A percentile compares a stretch with the other conserved stretches of the same genome.
These are phyloP conservation scores for Crepidotus sp. DNA, from an alignment of 1,284 basidiomycete genomes.

Conservation along the genomic window DNA sequence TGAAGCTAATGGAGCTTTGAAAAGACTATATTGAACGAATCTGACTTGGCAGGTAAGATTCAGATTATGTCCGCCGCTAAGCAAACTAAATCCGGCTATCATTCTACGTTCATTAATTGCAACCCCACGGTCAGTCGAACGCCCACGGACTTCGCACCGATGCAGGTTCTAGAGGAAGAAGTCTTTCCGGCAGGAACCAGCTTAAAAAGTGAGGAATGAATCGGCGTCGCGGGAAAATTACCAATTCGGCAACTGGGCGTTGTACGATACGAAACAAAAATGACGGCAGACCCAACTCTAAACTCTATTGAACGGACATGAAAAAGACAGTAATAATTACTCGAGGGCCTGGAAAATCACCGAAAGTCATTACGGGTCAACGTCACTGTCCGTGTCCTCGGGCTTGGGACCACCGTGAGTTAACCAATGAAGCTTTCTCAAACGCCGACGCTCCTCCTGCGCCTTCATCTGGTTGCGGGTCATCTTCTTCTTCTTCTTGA, in stretches of 20 bases:
- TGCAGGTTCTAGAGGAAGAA: too few relatives aligned
- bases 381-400: slow-evolving; percentile 69
- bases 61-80: neutral
- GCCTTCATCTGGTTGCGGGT: slow-evolving; percentile 89
- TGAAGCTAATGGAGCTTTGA: neutral
- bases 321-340: slow-evolving; percentile 4
- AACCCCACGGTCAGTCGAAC: neutral
- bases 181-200: neutral
- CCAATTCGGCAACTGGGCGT: neutral
- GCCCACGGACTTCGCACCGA: too few relatives aligned
- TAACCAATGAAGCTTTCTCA: slow-evolving; percentile 81
- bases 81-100: slow-evolving; percentile 1
- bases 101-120: slow-evolving; percentile 6
- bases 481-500: slow-evolving; percentile 84
- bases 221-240: neutral
- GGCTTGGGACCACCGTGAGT: slow-evolving; percentile 72
- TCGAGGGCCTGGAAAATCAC: slow-evolving; percentile 2
- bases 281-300: slow-evolving; percentile 7
- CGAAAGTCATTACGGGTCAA: slow-evolving; percentile 12
- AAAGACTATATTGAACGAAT: neutral
- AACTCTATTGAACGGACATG: slow-evolving; percentile 8
- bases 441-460: slow-evolving; percentile 72
- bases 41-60: neutral
- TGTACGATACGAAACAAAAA: neutral
- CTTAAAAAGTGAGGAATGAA: too few relatives aligned